These are phyloP conservation scores for Microbotryum scabiosae DNA, from an alignment of 1,284 basidiomycete species.

Conservation along the genomic window DNA sequence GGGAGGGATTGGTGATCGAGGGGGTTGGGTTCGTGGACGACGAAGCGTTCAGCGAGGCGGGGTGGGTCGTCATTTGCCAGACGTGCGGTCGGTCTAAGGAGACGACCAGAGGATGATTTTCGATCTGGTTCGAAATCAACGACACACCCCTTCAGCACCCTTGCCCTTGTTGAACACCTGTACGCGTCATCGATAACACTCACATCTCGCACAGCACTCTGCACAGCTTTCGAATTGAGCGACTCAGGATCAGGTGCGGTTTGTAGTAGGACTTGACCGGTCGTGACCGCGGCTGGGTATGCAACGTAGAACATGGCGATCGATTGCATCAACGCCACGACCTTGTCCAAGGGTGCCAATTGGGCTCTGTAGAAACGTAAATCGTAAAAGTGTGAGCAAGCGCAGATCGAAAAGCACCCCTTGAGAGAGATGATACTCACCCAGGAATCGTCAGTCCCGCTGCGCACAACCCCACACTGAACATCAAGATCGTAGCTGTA, in stretches of 20 bases:
- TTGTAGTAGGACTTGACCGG: constrained; percentile 75
- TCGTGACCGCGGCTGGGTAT: constrained; percentile 65
- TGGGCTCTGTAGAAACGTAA: constrained; percentile 35
- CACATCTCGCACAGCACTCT: constrained; percentile 8
- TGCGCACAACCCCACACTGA: constrained; percentile 26
- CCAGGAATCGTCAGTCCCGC: constrained; percentile 4
- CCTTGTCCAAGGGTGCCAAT: constrained; percentile 53
- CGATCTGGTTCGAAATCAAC: constrained; percentile 47
- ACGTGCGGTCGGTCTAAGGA: constrained; percentile 72
- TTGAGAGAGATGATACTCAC: constrained; percentile 1
- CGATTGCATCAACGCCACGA: constrained; percentile 63
- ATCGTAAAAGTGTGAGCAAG: constrained; percentile 33
- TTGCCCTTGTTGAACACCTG: not conserved
- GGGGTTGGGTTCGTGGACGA: not conserved
- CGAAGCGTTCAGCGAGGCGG: constrained; percentile 25
- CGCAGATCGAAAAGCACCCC: too few relatives aligned
- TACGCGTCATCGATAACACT: not conserved
- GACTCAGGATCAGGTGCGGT: constrained; percentile 56
- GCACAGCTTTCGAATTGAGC: not conserved
- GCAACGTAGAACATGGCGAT: constrained; percentile 68
- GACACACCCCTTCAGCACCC: constrained; percentile 36
- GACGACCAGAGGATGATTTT: constrained; percentile 64
- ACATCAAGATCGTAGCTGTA: constrained; percentile 41
- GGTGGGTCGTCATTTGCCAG: constrained; percentile 64
- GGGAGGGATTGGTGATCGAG: not conserved